Evolutionary conservation across 805 yeast genomes (phyloP).

Genomic region (Priceomyces fermenticarens): DNA sequence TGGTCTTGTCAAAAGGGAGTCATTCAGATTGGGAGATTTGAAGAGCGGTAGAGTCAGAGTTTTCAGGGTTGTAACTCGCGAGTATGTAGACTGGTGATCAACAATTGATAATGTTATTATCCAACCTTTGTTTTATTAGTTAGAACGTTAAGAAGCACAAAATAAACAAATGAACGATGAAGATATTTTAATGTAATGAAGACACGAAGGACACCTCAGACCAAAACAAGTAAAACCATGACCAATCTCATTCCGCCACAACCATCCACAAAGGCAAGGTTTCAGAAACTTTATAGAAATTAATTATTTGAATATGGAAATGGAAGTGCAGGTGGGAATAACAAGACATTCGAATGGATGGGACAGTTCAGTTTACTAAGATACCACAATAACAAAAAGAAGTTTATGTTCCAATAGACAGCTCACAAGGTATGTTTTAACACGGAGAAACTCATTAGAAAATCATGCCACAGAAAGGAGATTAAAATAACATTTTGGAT

Average conservation of each 20-base stretch:
- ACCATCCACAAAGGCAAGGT: background rate
- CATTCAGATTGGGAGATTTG: slow-evolving; percentile 70
- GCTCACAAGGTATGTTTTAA: no score
- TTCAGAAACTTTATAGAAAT: no score
- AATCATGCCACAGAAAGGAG: no score
- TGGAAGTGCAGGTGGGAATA: no score
- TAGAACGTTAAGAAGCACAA: background rate
- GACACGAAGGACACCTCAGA: slow-evolving; percentile 4
- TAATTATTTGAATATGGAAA: no score
- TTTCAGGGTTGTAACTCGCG: slow-evolving; percentile 74
- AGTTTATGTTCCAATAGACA: no score
- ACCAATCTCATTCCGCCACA: background rate
- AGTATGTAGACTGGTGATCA: slow-evolving; percentile 65
- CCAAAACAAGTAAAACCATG: slow-evolving; percentile 6
- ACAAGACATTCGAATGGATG: no score
- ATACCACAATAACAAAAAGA: no score
- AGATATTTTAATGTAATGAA: background rate
- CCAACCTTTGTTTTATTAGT: background rate
- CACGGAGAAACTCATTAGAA: no score
- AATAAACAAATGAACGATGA: background rate
- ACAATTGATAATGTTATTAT: background rate
- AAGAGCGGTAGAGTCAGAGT: slow-evolving; percentile 76
- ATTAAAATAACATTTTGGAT: no score
- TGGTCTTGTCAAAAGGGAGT: slow-evolving; percentile 55
- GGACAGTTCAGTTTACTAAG: no score